Conservation (phyloP, 768 basidiomycete genomes). For the Leucosporidium scottii region DNA sequence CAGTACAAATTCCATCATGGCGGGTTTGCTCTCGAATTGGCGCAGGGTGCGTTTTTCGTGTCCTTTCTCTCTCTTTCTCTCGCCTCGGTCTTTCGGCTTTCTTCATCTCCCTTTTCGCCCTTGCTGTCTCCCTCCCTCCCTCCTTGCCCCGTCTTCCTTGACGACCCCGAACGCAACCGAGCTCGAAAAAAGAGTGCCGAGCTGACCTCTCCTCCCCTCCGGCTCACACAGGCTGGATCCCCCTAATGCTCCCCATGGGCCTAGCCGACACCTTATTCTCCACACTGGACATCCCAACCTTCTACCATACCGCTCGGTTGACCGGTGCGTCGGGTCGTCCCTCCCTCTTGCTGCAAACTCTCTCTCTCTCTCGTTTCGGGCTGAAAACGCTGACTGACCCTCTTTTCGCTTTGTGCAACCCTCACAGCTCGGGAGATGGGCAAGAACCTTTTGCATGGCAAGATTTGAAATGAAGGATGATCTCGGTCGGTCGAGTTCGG, state of each 20-base stretch:
- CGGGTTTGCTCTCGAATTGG: constrained; percentile 93
- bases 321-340: constrained; percentile 46
- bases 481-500: no score
- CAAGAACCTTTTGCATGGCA: constrained; percentile 71
- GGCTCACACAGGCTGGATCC: constrained; percentile 75
- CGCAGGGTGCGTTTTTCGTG: constrained; percentile 55
- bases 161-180: no score
- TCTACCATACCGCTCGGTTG: constrained; percentile 68
- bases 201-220: background rate
- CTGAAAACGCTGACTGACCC: no score
- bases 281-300: constrained; percentile 75
- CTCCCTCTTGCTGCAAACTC: background rate
- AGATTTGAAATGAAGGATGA: no score
- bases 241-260: constrained; percentile 91
- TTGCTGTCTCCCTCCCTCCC: background rate
- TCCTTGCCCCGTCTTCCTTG: background rate
- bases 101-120: background rate
- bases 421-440: constrained; percentile 59
- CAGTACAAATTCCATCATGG: constrained; percentile 98
- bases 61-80: background rate
- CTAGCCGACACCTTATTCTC: constrained; percentile 76
- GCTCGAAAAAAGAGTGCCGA: no score
- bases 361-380: no score
- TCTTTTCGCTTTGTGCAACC: no score
- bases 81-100: background rate